These are phyloP conservation scores for Thalassiosira hispida DNA, from an alignment of 352 stramenopile species.

Conservation along the genomic window DNA sequence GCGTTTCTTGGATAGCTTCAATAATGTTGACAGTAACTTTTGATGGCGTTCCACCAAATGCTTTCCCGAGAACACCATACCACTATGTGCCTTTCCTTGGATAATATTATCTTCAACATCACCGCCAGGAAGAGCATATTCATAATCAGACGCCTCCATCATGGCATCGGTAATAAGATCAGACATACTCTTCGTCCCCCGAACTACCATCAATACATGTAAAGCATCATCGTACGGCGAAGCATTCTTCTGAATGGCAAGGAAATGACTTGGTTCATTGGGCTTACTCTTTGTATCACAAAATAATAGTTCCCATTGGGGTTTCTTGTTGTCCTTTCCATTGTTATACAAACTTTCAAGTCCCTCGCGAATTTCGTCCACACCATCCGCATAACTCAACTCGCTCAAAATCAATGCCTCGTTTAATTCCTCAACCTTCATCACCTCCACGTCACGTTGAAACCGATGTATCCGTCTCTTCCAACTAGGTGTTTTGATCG, in stretches of 20 bases:
- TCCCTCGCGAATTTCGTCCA: conserved; percentile 65
- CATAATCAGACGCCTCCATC: conserved; percentile 67
- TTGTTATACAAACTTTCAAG: conserved; percentile 36
- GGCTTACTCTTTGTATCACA: conserved; percentile 67
- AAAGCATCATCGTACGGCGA: conserved; percentile 50
- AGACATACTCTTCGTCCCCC: conserved; percentile 77
- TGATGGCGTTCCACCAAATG: conserved; percentile 69
- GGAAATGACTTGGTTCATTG: conserved; percentile 70
- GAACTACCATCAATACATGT: conserved; percentile 74
- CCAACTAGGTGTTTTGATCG: conserved; percentile 77
- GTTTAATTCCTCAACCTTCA: conserved; percentile 71
- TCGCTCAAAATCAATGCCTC: conserved; percentile 67
- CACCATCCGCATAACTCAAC: conserved; percentile 68
- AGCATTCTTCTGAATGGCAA: conserved; percentile 73
- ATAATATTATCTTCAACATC: conserved; percentile 13
- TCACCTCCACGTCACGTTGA: conserved; percentile 53
- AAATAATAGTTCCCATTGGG: conserved; percentile 69
- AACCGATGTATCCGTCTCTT: conserved; percentile 77
- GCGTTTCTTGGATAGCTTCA: conserved; percentile 64
- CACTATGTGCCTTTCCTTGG: conserved; percentile 71
- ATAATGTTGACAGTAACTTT: conserved; percentile 60
- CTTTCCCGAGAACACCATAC: conserved; percentile 68
- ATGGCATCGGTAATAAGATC: conserved; percentile 82
- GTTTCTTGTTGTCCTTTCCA: conserved; percentile 17
- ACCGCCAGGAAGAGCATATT: conserved; percentile 22